Evolutionary conservation across 2,329 filamentous ascomycete species (phyloP), one percentile per base, ranked within the genome.

Genomic region (Trichophyton rubrum): DNA sequence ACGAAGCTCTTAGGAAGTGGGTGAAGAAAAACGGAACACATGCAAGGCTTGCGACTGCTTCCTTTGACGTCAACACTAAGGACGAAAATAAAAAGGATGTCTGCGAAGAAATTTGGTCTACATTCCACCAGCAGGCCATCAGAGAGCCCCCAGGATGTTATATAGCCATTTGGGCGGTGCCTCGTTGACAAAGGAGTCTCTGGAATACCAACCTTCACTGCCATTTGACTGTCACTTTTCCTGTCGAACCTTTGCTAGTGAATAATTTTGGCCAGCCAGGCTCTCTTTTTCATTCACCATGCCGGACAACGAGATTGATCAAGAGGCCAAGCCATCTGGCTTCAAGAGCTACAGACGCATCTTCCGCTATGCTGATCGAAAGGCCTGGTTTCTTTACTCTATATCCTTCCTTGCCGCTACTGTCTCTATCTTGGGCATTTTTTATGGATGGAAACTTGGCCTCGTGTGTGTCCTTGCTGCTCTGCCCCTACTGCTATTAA

Each of bases 391-490:
- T 1, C 43, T 47, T 17, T 47, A 47, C 43, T 47, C 17, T 24
- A 20, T 47, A 20, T 47, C 43, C 43, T 47, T 47, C 20, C 9
- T 20, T 20, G 82, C 82, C 61, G 81, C 87, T 64, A 87, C 81
- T 0, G 86, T 84, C 1, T 84, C 89, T 59, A 81, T 87, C 35
- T 68, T 90, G 7, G 83, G 86, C 0, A 85, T 90, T n/a, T 80
- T 82, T 7, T 83, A 90, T 56, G 85, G 85, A 2, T 90, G 87
- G 88, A 86, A 83, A 67, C 88, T 90, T 63, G 86, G 86, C 0
- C 73, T 90, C 9, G 87, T 90, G 2, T 86, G 85, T 60, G 76
- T 90, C 5, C 30, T 49, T 27, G 80, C 86, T 0, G 78, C 83
- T 8, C 82, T 90, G 0, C 88, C 87, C 0, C 73, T 90, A 9